Base-by-base conservation (phyloP, 2,329 filamentous ascomycete genomes). In the Cadophora luteo-olivacea region DNA sequence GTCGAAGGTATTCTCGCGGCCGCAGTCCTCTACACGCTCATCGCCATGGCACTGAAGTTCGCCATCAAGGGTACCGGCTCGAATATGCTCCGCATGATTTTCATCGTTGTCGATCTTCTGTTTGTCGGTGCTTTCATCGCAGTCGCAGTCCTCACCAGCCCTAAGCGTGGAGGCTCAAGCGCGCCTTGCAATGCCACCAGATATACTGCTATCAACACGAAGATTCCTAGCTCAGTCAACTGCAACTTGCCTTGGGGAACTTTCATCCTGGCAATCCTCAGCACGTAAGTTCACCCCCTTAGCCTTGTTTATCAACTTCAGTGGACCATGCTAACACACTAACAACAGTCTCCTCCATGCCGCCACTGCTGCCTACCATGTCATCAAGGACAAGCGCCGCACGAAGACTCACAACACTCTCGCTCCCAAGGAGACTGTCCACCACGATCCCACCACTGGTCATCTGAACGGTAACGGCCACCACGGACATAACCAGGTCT, bases 1-100 rank as follows among this genome's bases (percentile, higher is more conserved):
- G 81, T 83, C 48, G 81, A 83, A 71, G 81, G 81, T 64, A 83
- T 83, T 58, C 78, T 83, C 25, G 79, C 81, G 11, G 82, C 82
- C 5, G 82, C 82, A 4, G 79, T 82, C 14, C 70, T 80, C 7
- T 83, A 84, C 75, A 82, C 80, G 0, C 72, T 83, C 58, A 71
- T 81, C 68, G 74, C 77, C 54, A 80, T 77, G 65, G 55, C 81
- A 5, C 62, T 82, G 22, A 72, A 70, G 2, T 78, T 78, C 71
- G 69, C 77, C 66, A 75, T 81, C 68, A 78, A 78, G 66, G 76
- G 78, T 74, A 25, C 73, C 75, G 60, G 64, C 22, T 57, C 49
- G 25, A 77, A 76, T 9, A 71, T 72, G 66, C 72, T 82, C 7
- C 77, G 80, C 51, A 81, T 81, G 79, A 54, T 82, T 0, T 77